These are phyloP conservation scores for Heritiera fomes DNA, from an alignment of 345 rosid species.

Conservation along the genomic window DNA sequence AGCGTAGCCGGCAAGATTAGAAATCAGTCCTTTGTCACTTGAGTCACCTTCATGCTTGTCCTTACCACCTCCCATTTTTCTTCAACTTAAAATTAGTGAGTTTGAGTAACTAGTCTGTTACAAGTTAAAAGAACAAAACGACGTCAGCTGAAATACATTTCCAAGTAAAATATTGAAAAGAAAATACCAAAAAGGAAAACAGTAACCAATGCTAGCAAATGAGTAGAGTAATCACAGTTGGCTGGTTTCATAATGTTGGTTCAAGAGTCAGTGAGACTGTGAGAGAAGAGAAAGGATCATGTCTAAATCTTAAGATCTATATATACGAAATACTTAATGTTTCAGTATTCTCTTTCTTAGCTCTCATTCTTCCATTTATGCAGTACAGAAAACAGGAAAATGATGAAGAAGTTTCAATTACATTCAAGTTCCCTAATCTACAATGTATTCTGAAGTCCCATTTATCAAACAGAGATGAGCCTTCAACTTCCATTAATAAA, in stretches of 20 bases:
- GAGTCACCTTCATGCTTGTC: conserved; percentile 43
- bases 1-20: conserved; percentile 63
- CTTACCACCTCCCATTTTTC: conserved; percentile 49
- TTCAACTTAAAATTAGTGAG: conserved; percentile 20
- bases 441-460: neutral
- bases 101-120: conserved; percentile 2
- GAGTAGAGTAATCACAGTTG: neutral
- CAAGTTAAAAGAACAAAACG: neutral
- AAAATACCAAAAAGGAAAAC: neutral
- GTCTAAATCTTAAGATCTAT: neutral
- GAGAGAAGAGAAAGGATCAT: neutral
- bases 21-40: conserved; percentile 65
- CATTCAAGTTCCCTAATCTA: neutral
- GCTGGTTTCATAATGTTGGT: neutral
- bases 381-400: neutral
- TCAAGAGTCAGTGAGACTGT: neutral
- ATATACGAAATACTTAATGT: neutral
- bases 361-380: neutral
- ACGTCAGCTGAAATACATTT: neutral
- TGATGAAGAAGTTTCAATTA: neutral
- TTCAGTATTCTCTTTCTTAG: neutral
- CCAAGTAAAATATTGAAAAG: neutral
- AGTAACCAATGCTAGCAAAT: neutral
- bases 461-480: neutral
- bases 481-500: neutral